These are phyloP conservation scores for Pythium dissimile DNA, from an alignment of 352 stramenopile species.

Conservation along the genomic window DNA sequence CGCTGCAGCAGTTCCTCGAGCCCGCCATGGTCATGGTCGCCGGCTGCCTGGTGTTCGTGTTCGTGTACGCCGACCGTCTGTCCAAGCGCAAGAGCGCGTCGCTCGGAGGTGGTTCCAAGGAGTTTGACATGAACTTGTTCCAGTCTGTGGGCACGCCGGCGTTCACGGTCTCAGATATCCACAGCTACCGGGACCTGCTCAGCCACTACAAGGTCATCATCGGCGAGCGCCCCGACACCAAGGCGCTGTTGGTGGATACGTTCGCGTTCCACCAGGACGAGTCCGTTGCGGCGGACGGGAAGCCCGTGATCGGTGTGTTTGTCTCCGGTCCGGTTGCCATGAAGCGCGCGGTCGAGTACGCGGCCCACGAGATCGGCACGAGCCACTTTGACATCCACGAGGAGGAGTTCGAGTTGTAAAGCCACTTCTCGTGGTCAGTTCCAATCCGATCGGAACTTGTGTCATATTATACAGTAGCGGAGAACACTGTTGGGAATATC, in stretches of 20 bases:
- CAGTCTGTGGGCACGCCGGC: not conserved
- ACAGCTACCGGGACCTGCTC: conserved; percentile 19
- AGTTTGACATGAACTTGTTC: conserved; percentile 3
- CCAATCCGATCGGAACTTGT: no score
- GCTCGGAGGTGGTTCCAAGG: not conserved
- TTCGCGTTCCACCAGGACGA: conserved; percentile 1
- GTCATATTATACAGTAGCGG: no score
- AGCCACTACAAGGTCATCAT: conserved; percentile 9
- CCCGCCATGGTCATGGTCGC: not conserved
- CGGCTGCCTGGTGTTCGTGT: not conserved
- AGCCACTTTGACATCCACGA: conserved; percentile 19
- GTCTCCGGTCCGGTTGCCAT: conserved; percentile 21
- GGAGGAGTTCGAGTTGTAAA: conserved; percentile 11
- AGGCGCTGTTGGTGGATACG: not conserved
- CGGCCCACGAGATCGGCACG: conserved; percentile 7
- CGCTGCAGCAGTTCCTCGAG: conserved; percentile 24
- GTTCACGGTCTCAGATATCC: conserved; percentile 11
- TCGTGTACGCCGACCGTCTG: conserved; percentile 1
- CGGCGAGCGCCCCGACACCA: conserved; percentile 12
- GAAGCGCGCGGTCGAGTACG: conserved; percentile 18
- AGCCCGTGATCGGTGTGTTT: conserved; percentile 19
- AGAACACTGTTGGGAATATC: no score
- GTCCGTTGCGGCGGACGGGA: not conserved
- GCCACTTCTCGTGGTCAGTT: not conserved
- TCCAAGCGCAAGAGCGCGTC: conserved; percentile 1